A percentile compares a stretch with the other conserved stretches of the same genome.
Evolutionary conservation across 208 protist species (phyloP).

Genomic region (Strigomonas culicis): DNA sequence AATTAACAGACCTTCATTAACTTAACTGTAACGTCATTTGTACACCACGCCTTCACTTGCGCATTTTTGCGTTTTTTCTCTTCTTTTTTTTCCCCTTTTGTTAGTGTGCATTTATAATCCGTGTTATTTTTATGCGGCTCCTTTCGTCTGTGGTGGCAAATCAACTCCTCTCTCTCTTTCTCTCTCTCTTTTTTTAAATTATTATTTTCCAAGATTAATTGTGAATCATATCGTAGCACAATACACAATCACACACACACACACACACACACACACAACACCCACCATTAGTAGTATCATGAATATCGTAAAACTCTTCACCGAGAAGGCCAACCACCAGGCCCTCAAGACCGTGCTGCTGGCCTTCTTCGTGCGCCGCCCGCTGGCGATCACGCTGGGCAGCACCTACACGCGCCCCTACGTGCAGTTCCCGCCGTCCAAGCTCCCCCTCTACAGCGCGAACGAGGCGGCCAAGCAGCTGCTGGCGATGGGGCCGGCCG

Average conservation of each 20-base stretch:
- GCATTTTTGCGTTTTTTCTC: constrained; percentile 11
- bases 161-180: constrained; percentile 9
- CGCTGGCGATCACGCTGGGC: constrained; percentile 63
- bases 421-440: constrained; percentile 44
- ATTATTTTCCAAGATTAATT: not conserved
- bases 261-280: not conserved
- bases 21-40: too few species aligned
- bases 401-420: constrained; percentile 60
- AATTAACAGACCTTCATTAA: too few species aligned
- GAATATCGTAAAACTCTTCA: constrained; percentile 52
- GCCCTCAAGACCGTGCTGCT: constrained; percentile 79
- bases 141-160: constrained; percentile 5
- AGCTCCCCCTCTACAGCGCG: constrained; percentile 45
- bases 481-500: constrained; percentile 1
- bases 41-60: not conserved
- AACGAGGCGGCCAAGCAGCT: constrained; percentile 71
- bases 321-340: constrained; percentile 88
- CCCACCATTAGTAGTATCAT: not conserved
- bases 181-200: not conserved
- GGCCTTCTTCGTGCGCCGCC: constrained; percentile 39
- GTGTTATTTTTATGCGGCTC: constrained; percentile 12
- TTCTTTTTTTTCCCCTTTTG: constrained; percentile 12
- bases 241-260: not conserved
- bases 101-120: constrained; percentile 12
- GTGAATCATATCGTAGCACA: not conserved